These are phyloP conservation scores for Pterocarpus macrocarpus DNA, from an alignment of 306 rosid genomes.

Conservation along the genomic window DNA sequence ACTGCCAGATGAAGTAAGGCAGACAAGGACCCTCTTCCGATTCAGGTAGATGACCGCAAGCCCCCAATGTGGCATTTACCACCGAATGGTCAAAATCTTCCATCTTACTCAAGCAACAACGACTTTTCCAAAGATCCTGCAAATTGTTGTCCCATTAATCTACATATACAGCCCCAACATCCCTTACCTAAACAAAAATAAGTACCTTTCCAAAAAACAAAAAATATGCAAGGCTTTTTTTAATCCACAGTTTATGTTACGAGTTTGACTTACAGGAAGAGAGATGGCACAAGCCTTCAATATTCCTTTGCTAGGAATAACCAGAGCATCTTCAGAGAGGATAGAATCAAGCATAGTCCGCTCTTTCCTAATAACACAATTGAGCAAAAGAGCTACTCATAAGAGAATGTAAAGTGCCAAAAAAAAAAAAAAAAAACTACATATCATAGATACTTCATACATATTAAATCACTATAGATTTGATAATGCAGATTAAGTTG, in stretches of 20 bases:
- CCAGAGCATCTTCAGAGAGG: constrained; percentile 75
- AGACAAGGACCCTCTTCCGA: constrained; percentile 72
- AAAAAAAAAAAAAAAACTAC: neutral
- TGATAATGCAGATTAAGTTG: constrained; percentile 26
- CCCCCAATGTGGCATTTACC: constrained; percentile 78
- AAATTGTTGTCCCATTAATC: constrained; percentile 38
- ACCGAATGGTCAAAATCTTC: constrained; percentile 87
- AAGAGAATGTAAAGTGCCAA: constrained; percentile 16
- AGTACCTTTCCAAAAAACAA: constrained; percentile 16
- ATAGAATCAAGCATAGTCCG: constrained; percentile 64
- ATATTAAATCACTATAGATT: constrained; percentile 28
- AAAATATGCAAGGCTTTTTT: constrained; percentile 10
- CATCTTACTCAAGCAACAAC: constrained; percentile 64
- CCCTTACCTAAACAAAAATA: constrained; percentile 7
- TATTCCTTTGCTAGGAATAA: constrained; percentile 81
- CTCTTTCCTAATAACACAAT: constrained; percentile 70
- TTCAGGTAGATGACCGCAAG: constrained; percentile 70
- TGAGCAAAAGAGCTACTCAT: constrained; percentile 22
- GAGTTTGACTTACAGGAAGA: constrained; percentile 74
- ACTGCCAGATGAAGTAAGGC: constrained; percentile 80
- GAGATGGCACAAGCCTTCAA: constrained; percentile 84
- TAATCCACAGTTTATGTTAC: constrained; percentile 3
- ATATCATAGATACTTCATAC: neutral
- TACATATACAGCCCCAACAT: constrained; percentile 4
- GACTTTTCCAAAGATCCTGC: constrained; percentile 95